These are phyloP conservation scores for Fulvia fulva DNA, from an alignment of 2,329 filamentous ascomycete species.

Conservation along the genomic window DNA sequence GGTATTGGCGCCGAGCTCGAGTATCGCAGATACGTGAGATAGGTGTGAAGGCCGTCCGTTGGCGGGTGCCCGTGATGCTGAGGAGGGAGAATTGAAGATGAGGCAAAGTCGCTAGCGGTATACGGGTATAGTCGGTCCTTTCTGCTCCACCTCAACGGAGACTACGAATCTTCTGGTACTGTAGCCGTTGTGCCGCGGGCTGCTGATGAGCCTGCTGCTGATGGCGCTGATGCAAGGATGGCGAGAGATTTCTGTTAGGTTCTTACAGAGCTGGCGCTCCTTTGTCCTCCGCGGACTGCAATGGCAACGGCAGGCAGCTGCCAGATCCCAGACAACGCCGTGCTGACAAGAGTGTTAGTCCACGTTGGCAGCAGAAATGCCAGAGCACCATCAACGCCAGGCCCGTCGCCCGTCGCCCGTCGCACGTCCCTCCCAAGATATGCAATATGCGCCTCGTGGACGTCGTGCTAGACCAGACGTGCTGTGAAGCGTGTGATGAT, in stretches of 20 bases:
- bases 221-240: conserved; percentile 1
- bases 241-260: neutral
- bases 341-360: conserved; percentile 3
- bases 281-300: neutral
- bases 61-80: neutral
- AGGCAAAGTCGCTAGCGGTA: neutral
- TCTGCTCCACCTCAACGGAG: neutral
- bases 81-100: neutral
- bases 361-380: neutral
- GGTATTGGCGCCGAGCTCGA: neutral
- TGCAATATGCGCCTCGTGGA: neutral
- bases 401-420: neutral
- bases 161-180: neutral
- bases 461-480: neutral
- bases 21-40: neutral
- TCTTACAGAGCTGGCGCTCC: neutral
- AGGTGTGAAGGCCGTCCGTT: neutral
- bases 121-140: neutral
- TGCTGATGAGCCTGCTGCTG: neutral
- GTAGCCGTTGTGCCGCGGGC: neutral
- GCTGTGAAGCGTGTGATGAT: neutral
- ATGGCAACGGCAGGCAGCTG: neutral
- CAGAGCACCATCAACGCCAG: neutral
- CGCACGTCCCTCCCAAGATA: neutral
- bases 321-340: neutral